Evolutionary conservation across 441 rosid genomes (phyloP), one percentile per base, ranked within the genome.

Genomic region (Raphanus hybrid): DNA sequence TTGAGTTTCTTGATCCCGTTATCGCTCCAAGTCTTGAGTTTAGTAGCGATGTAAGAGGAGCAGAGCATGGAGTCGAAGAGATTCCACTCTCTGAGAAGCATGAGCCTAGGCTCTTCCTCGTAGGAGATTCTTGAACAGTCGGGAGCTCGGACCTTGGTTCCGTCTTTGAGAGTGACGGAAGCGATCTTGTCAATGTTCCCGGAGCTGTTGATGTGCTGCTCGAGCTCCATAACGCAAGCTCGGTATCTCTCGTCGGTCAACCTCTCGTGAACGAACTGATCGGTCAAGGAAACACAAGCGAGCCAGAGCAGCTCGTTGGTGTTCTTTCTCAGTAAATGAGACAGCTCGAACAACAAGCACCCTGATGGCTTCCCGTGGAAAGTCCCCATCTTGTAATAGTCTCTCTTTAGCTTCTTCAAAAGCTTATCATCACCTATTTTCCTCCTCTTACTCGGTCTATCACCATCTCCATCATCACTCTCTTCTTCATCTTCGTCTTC

Each of bases 301-400:
- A 95, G 68, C 98, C 99, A 95, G 15, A 95, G 88, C 86, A 95
- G 84, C 83, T 95, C 97, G 58, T 91, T 90, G 0, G 97, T 90
- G 82, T 91, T 95, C 87, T 90, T 93, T 86, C 95, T 88, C 79
- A 89, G 65, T 34, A 83, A 74, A 77, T 95, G 92, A 0, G 98
- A 90, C 45, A 95, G 76, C 65, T 93, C 96, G 76, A 89, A 90
- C 92, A 91, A 83, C 83, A 93, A 81, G 32, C 91, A 87, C n/a
- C 99, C 98, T 0, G 98, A 95, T 20, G 99, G 95, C 82, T 89
- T 93, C 27, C 99, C 99, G 78, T 93, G 98, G 65, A 93, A 93
- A 23, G 94, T 93, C 59, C 97, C 99, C 93, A 86, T 85, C 14
- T 78, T 77, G 80, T 95, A 93, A 71, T 95, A 95, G 71, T 87